Evolutionary conservation across 1,284 basidiomycete species (phyloP).

Genomic region (Athelia psychrophila): DNA sequence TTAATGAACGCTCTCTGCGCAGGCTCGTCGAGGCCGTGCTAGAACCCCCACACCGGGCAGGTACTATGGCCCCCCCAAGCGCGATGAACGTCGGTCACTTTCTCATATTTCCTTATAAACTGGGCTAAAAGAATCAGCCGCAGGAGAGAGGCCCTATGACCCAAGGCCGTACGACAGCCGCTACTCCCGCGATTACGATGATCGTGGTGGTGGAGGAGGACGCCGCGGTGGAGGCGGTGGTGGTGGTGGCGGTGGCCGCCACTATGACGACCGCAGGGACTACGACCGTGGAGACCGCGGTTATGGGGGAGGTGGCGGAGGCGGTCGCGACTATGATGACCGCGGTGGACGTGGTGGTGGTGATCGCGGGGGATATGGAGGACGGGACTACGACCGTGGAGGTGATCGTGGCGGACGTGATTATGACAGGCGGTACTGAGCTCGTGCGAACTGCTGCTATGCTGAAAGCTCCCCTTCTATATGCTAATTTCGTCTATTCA

Average conservation of each 20-base stretch:
- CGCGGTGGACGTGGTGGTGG: no score
- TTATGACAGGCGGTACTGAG: conserved; percentile 40
- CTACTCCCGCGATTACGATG: conserved; percentile 65
- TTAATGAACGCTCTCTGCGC: conserved; percentile 1
- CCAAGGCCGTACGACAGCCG: conserved; percentile 80
- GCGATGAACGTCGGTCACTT: conserved; percentile 48
- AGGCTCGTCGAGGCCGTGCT: conserved; percentile 93
- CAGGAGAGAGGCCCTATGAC: conserved; percentile 76
- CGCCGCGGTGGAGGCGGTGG: conserved; percentile 41
- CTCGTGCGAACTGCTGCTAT: neutral
- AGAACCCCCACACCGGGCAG: conserved; percentile 93
- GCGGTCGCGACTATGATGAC: conserved; percentile 25
- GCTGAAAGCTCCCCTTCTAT: no score
- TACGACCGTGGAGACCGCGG: conserved; percentile 22
- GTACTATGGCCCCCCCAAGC: conserved; percentile 91
- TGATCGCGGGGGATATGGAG: conserved; percentile 27
- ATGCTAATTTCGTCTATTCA: no score
- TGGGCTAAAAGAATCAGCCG: conserved; percentile 4
- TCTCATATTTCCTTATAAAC: neutral
- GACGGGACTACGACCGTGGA: conserved; percentile 38
- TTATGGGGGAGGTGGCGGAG: neutral
- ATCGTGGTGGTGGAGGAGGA: conserved; percentile 40
- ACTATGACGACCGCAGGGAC: conserved; percentile 25
- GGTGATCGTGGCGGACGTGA: conserved; percentile 38
- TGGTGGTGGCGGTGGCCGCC: conserved; percentile 17